These are phyloP conservation scores for Alternaria tenuissima DNA, from an alignment of 2,329 filamentous ascomycete species.

Conservation along the genomic window DNA sequence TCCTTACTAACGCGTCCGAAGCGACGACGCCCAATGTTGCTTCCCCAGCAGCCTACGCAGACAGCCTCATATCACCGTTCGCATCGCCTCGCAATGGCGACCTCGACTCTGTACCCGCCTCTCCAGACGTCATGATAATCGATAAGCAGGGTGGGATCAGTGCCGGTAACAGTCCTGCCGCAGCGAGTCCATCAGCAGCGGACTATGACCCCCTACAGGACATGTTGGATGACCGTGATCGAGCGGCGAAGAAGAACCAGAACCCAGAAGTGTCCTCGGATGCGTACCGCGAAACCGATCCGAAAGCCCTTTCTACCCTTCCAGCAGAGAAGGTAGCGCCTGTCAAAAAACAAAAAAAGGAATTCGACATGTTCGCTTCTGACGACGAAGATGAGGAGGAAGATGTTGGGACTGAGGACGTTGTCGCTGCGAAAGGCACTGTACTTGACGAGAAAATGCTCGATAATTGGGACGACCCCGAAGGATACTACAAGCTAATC, in stretches of 20 bases:
- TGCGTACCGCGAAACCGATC: constrained; percentile 67
- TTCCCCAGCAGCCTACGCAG: constrained; percentile 42
- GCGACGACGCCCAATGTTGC: constrained; percentile 64
- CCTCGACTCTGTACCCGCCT: constrained; percentile 49
- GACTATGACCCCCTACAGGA: constrained; percentile 91
- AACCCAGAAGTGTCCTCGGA: constrained; percentile 53
- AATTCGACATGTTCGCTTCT: constrained; percentile 70
- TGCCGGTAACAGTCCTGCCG: constrained; percentile 42
- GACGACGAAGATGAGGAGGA: constrained; percentile 75
- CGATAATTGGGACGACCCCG: constrained; percentile 91
- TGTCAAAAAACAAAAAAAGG: constrained; percentile 56
- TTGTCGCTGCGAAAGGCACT: constrained; percentile 35
- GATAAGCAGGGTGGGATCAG: constrained; percentile 53
- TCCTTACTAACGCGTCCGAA: constrained; percentile 67
- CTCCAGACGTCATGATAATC: constrained; percentile 51
- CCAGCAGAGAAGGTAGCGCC: constrained; percentile 48
- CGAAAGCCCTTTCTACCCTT: constrained; percentile 61
- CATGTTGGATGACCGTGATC: constrained; percentile 82
- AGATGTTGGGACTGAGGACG: constrained; percentile 67
- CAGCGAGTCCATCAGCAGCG: constrained; percentile 84
- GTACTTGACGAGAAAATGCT: constrained; percentile 75
- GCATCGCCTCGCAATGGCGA: constrained; percentile 50
- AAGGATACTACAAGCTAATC: constrained; percentile 96
- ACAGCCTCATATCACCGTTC: constrained; percentile 47
- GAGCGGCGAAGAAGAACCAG: constrained; percentile 67